Evolutionary conservation across 75 land plant species (phyloP).

Genomic region (Selaginella moellendorffii): DNA sequence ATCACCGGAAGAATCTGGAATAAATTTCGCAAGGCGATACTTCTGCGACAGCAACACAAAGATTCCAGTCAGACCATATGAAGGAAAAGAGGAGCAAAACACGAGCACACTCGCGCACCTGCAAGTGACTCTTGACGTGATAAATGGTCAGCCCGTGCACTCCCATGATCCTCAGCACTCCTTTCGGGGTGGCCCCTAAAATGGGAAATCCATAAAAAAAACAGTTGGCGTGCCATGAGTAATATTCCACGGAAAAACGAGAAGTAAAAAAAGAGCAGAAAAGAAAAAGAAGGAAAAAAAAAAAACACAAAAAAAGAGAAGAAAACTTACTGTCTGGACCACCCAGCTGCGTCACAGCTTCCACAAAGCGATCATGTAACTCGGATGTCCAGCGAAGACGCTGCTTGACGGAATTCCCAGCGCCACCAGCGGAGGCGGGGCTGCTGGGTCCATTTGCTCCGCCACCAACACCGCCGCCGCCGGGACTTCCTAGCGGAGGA

Average conservation of each 20-base stretch:
- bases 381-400: conserved; percentile 76
- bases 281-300: background rate
- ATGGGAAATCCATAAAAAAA: background rate
- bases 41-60: too few species aligned
- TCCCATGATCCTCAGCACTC: conserved; percentile 21
- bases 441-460: background rate
- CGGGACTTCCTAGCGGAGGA: background rate
- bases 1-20: conserved; percentile 34
- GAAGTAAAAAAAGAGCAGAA: background rate
- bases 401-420: conserved; percentile 23
- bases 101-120: conserved; percentile 15
- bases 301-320: background rate
- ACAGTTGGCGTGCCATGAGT: too few species aligned
- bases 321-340: conserved; percentile 57
- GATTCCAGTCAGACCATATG: background rate
- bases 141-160: conserved; percentile 24
- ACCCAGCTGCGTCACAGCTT: conserved; percentile 72
- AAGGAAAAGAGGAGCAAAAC: background rate
- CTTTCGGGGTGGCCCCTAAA: conserved; percentile 20
- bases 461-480: too few species aligned
- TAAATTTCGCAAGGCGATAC: conserved; percentile 45
- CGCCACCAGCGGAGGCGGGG: background rate
- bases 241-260: too few species aligned
- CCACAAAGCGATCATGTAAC: conserved; percentile 72
- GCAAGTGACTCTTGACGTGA: conserved; percentile 24